phyloP scores from a whole-genome alignment of 2,329 filamentous ascomycete species.

The Chaetomiaceae sp. region DNA sequence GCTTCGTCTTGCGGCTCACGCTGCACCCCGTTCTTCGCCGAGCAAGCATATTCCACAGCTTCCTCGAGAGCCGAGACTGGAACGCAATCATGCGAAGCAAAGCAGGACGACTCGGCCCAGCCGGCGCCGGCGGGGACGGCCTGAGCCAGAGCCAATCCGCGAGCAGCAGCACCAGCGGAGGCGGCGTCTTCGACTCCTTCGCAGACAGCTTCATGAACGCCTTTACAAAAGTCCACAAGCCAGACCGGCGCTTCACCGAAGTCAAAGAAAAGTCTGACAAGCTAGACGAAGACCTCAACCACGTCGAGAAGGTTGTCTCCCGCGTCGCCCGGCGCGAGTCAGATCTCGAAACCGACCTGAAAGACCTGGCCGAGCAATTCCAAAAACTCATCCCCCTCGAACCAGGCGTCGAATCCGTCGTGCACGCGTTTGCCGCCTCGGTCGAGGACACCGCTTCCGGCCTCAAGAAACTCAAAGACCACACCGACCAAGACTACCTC shows the following conservation, averaged over 20 bases:
- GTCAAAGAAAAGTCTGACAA: conserved; percentile 90
- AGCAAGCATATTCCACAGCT: conserved; percentile 76
- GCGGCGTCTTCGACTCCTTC: conserved; percentile 87
- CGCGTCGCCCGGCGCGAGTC: conserved; percentile 82
- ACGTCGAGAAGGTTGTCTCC: conserved; percentile 94
- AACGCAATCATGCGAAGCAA: conserved; percentile 89
- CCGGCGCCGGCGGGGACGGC: conserved; percentile 41
- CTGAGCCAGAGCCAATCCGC: background rate
- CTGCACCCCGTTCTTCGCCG: conserved; percentile 86
- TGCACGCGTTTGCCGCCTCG: conserved; percentile 81
- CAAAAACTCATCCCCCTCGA: conserved; percentile 88
- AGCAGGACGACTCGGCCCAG: conserved; percentile 50
- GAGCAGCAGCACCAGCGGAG: conserved; percentile 34
- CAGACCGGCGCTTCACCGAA: conserved; percentile 90
- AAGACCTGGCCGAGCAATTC: conserved; percentile 89
- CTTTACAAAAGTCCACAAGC: conserved; percentile 93
- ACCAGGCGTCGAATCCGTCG: conserved; percentile 73
- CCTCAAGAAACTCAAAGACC: conserved; percentile 75
- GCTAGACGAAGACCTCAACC: conserved; percentile 84
- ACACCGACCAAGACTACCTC: conserved; percentile 94
- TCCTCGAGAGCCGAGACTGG: conserved; percentile 92
- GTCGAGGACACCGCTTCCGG: conserved; percentile 79
- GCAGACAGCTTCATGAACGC: conserved; percentile 96
- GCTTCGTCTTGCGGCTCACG: conserved; percentile 81
- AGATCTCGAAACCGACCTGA: conserved; percentile 83